A percentile compares a stretch with the other conserved stretches of the same genome.
These are phyloP conservation scores for Cyanophora paradoxa DNA, from an alignment of 78 protist species.

Conservation along the genomic window DNA sequence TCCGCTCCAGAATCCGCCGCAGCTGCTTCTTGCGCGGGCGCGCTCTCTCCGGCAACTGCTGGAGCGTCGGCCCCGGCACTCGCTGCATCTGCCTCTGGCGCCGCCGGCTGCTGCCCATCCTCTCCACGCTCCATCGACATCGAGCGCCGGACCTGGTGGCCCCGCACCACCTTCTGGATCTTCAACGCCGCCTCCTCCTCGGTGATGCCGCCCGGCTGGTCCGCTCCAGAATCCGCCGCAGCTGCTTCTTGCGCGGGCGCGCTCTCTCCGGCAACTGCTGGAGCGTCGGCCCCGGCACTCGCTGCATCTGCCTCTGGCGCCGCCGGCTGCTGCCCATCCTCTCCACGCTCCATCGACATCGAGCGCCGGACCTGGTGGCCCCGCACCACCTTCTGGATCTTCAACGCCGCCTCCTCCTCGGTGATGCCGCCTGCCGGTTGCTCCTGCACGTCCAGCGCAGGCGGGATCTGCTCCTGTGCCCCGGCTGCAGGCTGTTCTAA, in stretches of 20 bases:
- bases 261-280: no score
- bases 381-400: background rate
- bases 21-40: background rate
- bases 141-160: background rate
- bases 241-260: no score
- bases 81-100: background rate
- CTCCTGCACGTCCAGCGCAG: no score
- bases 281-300: background rate
- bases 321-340: background rate
- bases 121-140: background rate
- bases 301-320: background rate
- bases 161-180: background rate
- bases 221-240: no score
- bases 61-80: background rate
- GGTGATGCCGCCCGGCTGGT: no score
- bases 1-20: background rate
- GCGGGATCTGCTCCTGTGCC: no score
- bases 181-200: no score
- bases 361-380: background rate
- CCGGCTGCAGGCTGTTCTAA: background rate
- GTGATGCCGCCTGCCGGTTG: no score
- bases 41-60: background rate
- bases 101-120: background rate
- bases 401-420: no score
- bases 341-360: background rate